phyloP scores from a whole-genome alignment of 768 basidiomycete species.

The Naganishia onofrii region DNA sequence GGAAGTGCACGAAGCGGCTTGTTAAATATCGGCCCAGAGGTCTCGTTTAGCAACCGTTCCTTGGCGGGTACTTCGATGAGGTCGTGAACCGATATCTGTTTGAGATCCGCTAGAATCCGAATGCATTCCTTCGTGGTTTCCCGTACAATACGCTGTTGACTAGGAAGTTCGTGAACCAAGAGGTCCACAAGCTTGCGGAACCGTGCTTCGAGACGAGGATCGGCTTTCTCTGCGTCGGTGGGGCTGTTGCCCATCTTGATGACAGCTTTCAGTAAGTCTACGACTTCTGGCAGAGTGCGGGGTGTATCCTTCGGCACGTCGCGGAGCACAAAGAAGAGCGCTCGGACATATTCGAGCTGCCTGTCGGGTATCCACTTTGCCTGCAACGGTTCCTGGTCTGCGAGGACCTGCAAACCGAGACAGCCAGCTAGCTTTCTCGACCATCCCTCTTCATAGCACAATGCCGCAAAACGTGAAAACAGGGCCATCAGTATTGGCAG shows the following conservation, averaged over 20 bases:
- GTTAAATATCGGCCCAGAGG: conserved; percentile 67
- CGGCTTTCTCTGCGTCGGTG: conserved; percentile 41
- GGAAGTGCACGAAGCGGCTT: conserved; percentile 93
- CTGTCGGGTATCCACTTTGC: conserved; percentile 77
- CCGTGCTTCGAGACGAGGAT: conserved; percentile 40
- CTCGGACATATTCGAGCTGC: conserved; percentile 84
- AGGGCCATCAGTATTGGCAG: conserved; percentile 69
- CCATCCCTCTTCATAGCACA: conserved; percentile 92
- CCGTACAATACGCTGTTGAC: conserved; percentile 79
- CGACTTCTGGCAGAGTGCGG: conserved; percentile 71
- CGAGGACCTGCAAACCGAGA: conserved; percentile 76
- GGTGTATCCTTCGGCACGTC: conserved; percentile 90
- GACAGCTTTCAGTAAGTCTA: conserved; percentile 64
- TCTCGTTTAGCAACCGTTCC: conserved; percentile 75
- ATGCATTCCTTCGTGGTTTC: conserved; percentile 79
- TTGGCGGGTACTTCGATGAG: conserved; percentile 71
- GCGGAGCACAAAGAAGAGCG: conserved; percentile 84
- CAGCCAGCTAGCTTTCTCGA: conserved; percentile 84
- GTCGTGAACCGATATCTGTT: conserved; percentile 68
- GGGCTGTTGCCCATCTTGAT: conserved; percentile 46
- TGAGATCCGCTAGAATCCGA: conserved; percentile 69
- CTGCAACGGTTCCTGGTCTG: conserved; percentile 67
- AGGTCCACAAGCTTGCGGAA: conserved; percentile 73
- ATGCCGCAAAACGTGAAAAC: conserved; percentile 72
- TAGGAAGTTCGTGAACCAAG: conserved; percentile 76